Evolutionary conservation across 23 red algal genomes (phyloP).

Genomic region (Gracilaria domingensis): DNA sequence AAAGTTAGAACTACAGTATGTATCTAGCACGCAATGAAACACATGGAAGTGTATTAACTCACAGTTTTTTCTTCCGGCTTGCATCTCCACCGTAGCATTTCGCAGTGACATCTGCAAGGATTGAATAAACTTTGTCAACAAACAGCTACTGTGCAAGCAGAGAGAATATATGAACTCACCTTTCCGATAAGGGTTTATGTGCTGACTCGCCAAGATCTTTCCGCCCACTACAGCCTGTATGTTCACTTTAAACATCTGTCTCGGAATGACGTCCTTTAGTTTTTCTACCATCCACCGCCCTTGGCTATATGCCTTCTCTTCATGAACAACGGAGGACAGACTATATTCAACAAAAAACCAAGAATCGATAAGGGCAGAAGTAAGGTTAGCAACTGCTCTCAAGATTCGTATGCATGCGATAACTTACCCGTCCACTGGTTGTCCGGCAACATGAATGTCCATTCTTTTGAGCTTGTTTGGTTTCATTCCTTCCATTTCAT

Average conservation of each 20-base stretch:
- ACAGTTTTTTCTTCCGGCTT: slow-evolving; percentile 93
- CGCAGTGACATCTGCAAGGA: slow-evolving; percentile 65
- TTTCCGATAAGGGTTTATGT: slow-evolving; percentile 73
- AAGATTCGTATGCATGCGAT: background rate
- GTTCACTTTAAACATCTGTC: slow-evolving; percentile 87
- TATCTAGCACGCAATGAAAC: background rate
- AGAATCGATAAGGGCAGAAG: background rate
- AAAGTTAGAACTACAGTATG: background rate
- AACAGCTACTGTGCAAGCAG: background rate
- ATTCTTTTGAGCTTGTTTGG: slow-evolving; percentile 65
- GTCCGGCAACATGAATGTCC: slow-evolving; percentile 85
- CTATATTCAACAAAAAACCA: background rate
- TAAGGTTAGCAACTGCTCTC: background rate
- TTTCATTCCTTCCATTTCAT: slow-evolving; percentile 70
- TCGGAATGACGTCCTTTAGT: slow-evolving; percentile 83
- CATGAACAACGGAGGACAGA: slow-evolving; percentile 72
- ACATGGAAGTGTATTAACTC: background rate
- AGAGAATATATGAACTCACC: background rate
- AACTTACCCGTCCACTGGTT: slow-evolving; percentile 71
- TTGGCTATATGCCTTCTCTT: slow-evolving; percentile 38
- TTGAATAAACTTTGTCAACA: background rate
- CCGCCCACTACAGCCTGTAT: slow-evolving; percentile 86
- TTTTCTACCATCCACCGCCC: slow-evolving; percentile 69
- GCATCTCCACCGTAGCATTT: slow-evolving; percentile 95
- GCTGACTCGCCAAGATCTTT: slow-evolving; percentile 79